Evolutionary conservation across 768 basidiomycete species (phyloP).

Genomic region (Scleroderma citrinum): DNA sequence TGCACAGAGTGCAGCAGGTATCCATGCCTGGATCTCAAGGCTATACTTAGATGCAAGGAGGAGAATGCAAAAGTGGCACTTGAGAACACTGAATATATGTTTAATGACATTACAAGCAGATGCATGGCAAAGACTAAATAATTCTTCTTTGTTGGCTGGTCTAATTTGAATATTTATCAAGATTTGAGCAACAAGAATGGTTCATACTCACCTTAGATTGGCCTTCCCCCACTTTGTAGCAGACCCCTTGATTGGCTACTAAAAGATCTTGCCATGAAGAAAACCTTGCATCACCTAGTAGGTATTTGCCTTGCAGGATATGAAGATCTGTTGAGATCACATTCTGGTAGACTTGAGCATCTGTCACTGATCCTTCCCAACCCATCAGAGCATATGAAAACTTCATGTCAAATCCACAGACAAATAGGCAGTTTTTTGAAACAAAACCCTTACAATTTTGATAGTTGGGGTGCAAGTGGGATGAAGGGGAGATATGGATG

Average conservation of each 20-base stretch:
- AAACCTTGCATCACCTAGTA: conserved; percentile 13
- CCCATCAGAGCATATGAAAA: conserved; percentile 36
- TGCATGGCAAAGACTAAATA: conserved; percentile 39
- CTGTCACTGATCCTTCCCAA: conserved; percentile 36
- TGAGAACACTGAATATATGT: conserved; percentile 34
- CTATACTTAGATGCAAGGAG: conserved; percentile 15
- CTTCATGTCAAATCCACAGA: conserved; percentile 26
- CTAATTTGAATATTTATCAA: background rate
- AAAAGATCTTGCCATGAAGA: conserved; percentile 11
- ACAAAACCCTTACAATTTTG: conserved; percentile 21
- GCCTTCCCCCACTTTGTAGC: no score
- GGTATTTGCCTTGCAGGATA: conserved; percentile 29
- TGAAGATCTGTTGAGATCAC: conserved; percentile 21
- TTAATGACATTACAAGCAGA: conserved; percentile 35
- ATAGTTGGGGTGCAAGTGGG: background rate
- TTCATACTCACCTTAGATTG: no score
- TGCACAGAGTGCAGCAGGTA: conserved; percentile 16
- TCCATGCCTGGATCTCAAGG: conserved; percentile 14
- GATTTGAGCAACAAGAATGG: no score
- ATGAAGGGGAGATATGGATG: background rate
- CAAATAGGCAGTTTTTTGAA: conserved; percentile 34
- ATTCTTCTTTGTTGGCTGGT: conserved; percentile 24
- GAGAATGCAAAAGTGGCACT: conserved; percentile 16
- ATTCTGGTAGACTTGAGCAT: conserved; percentile 29
- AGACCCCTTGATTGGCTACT: no score